A percentile compares a stretch with the other conserved stretches of the same genome.
Conservation (phyloP, 1,284 basidiomycete genomes). For the Dichomitus squalens region DNA sequence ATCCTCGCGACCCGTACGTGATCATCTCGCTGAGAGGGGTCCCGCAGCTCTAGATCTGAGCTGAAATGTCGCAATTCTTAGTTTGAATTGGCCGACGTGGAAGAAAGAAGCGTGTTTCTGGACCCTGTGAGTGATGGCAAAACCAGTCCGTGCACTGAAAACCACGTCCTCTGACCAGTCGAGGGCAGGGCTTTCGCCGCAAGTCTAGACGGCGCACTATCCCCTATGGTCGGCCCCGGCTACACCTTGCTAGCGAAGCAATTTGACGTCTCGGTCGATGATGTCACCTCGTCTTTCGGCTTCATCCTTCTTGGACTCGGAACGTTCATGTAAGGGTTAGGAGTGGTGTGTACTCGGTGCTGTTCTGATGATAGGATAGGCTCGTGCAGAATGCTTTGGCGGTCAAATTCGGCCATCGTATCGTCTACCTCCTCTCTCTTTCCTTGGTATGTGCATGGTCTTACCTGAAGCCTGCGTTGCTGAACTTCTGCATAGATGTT, state of each 20-base stretch:
- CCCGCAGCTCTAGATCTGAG: background rate
- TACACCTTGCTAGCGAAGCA: conserved; percentile 42
- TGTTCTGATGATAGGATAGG: conserved; percentile 28
- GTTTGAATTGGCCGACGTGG: conserved; percentile 48
- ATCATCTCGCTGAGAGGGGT: background rate
- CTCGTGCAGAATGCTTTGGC: conserved; percentile 43
- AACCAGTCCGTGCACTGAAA: background rate
- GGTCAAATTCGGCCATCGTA: conserved; percentile 47
- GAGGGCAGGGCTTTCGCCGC: conserved; percentile 40
- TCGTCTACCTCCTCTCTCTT: conserved; percentile 45
- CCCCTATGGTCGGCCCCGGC: conserved; percentile 45
- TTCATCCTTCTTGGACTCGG: conserved; percentile 42
- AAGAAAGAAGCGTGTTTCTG: conserved; percentile 49
- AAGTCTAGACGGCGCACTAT: conserved; percentile 45
- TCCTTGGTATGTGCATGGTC: conserved; percentile 33
- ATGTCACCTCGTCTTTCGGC: conserved; percentile 43
- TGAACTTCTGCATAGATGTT: conserved; percentile 38
- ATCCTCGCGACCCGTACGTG: conserved; percentile 44
- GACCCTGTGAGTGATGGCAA: conserved; percentile 34
- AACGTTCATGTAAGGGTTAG: conserved; percentile 39
- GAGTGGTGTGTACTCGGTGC: background rate
- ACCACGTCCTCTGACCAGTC: too few species aligned
- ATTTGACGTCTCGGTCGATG: conserved; percentile 42
- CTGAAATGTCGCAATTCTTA: conserved; percentile 12
- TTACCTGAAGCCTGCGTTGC: background rate